A percentile compares a stretch with the other conserved stretches of the same genome.
Conservation (phyloP, 148 eudicot genomes). For the Diospyros kaki region DNA sequence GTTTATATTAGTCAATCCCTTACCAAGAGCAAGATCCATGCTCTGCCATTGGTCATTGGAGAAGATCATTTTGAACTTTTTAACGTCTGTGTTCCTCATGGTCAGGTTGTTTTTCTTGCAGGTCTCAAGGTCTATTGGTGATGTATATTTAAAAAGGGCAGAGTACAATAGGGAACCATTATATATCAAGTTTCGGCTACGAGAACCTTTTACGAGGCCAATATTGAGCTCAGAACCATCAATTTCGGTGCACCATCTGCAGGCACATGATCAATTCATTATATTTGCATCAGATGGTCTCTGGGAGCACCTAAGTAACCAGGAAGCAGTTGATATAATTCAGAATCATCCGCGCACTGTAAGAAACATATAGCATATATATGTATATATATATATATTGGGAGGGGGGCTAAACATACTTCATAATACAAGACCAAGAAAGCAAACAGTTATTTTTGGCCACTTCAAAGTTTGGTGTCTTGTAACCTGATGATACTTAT, state of each 20-base stretch:
- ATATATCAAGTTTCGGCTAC: constrained; percentile 29
- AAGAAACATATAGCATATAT: not conserved
- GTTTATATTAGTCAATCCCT: too few species aligned
- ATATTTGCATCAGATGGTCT: constrained; percentile 43
- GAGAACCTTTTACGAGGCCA: constrained; percentile 27
- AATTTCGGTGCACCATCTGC: constrained; percentile 25
- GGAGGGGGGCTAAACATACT: too few species aligned
- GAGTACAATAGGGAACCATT: constrained; percentile 35
- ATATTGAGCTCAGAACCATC: constrained; percentile 36
- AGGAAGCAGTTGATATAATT: constrained; percentile 34
- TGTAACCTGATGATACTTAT: too few species aligned
- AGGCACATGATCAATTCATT: constrained; percentile 31
- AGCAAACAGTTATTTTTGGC: too few species aligned
- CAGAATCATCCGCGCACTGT: constrained; percentile 31
- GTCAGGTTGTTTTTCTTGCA: constrained; percentile 6
- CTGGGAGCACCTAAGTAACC: constrained; percentile 39
- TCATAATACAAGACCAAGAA: too few species aligned
- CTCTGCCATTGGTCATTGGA: not conserved
- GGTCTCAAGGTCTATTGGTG: constrained; percentile 39
- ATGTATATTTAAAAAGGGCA: constrained; percentile 33
- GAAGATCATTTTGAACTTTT: not conserved
- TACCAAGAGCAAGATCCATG: too few species aligned
- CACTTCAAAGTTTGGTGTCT: too few species aligned
- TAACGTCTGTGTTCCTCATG: not conserved
- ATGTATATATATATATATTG: too few species aligned